Percentiles rank a stretch among this genome's conserved stretches.
Evolutionary conservation across 108 stramenopile genomes (phyloP).

Genomic region (Cyclotella cryptica): DNA sequence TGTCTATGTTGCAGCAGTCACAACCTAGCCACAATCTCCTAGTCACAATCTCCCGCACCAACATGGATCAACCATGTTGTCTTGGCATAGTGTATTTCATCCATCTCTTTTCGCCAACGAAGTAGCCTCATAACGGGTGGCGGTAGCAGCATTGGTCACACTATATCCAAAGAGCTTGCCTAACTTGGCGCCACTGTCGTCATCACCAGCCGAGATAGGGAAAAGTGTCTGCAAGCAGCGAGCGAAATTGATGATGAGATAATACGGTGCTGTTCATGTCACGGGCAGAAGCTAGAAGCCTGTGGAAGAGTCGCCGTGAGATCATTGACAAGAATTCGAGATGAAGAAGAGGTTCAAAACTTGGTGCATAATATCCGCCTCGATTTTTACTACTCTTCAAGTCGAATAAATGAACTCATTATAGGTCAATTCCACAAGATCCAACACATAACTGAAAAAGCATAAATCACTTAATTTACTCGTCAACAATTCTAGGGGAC

Average conservation of each 20-base stretch:
- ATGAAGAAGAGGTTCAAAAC: conserved; percentile 67
- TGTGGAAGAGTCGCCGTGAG: conserved; percentile 62
- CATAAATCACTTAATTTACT: conserved; percentile 70
- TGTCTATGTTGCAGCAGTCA: too few relatives aligned
- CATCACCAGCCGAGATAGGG: conserved; percentile 75
- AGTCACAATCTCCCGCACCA: too few relatives aligned
- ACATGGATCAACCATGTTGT: conserved; percentile 4
- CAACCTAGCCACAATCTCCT: too few relatives aligned
- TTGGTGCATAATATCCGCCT: conserved; percentile 40
- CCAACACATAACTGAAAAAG: conserved; percentile 56
- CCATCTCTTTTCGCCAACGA: conserved; percentile 68
- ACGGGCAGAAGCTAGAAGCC: conserved; percentile 5
- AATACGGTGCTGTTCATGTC: conserved; percentile 17
- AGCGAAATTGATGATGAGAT: conserved; percentile 58
- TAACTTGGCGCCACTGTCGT: conserved; percentile 76
- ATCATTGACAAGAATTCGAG: conserved; percentile 76
- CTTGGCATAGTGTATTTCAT: conserved; percentile 70
- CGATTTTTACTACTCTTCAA: background rate
- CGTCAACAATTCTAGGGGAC: conserved; percentile 90
- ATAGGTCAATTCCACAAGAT: conserved; percentile 26
- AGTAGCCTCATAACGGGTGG: conserved; percentile 90
- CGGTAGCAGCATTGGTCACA: conserved; percentile 84
- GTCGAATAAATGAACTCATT: background rate
- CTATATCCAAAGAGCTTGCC: conserved; percentile 74
- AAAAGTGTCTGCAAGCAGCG: conserved; percentile 65